Conservation (phyloP, 345 rosid genomes). For the Erysimum cheiranthoides region DNA sequence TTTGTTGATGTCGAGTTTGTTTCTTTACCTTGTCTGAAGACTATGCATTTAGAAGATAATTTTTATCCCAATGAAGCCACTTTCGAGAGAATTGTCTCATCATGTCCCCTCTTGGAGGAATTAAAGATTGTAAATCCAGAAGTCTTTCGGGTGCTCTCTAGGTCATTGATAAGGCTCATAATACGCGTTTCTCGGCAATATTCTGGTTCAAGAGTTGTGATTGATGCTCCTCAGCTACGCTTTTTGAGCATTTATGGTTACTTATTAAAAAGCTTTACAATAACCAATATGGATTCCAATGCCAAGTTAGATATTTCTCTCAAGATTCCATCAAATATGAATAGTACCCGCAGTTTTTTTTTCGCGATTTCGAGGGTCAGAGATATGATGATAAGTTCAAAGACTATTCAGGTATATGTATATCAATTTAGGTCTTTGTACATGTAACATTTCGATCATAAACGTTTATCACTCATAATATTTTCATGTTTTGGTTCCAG, state of each 20-base stretch:
- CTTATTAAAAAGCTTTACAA: neutral
- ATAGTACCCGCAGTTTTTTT: neutral
- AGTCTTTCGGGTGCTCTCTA: neutral
- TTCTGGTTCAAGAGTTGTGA: neutral
- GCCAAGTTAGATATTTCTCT: neutral
- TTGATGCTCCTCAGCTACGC: neutral
- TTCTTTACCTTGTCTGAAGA: slow-evolving; percentile 30
- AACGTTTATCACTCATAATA: neutral
- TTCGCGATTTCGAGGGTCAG: neutral
- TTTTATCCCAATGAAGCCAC: neutral
- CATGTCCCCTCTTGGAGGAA: neutral
- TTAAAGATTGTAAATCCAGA: neutral
- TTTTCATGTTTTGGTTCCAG: neutral
- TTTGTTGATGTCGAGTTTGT: neutral
- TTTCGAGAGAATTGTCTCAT: neutral
- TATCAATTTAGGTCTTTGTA: neutral
- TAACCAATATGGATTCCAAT: neutral
- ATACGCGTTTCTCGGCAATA: neutral
- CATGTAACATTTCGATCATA: neutral
- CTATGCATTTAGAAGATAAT: neutral
- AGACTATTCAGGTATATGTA: neutral
- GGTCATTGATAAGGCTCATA: neutral
- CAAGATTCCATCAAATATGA: neutral
- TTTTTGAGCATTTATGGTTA: neutral
- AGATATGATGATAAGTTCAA: neutral